Evolutionary conservation across 2,329 filamentous ascomycete species (phyloP), one percentile per base, ranked within the genome.

Genomic region (Ascochyta fabae): DNA sequence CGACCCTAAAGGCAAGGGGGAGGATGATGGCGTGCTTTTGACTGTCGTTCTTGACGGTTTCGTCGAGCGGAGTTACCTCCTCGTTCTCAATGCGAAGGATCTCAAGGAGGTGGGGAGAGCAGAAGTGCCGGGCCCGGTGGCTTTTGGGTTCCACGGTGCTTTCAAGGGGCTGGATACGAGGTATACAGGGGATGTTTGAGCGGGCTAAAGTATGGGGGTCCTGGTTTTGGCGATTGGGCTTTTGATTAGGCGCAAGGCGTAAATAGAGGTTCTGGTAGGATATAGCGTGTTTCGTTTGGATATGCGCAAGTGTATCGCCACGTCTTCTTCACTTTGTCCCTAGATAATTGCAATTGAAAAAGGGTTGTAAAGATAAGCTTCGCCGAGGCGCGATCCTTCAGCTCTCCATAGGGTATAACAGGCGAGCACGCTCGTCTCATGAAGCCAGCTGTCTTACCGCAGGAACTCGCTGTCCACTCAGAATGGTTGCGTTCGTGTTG

Each of bases 51-150:
- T 91, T 2, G 85, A 91, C 67, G 86, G 87, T 0, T 67, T 73
- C n/a, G 75, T 74, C 6, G 79, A 80, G 58, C 83, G 60, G 58
- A 90, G 87, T 60, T 91, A 90, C 70, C 73, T 92, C 45, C 64
- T 91, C 36, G 87, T 86, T 53, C 70, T 91, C 29, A 81, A 88
- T 67, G 88, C 88, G 4, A 81, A 67, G 69, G 84, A 82, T 4
- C 81, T 91, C 82, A 75, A 71, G 56, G 88, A 91, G 77, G 35
- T 86, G 42, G 88, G 87, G 0, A 80, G 86, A 39, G 88, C 88
- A 3, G 84, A 88, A 62, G 81, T 86, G 22, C 80, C 81, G 1
- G 85, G 85, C 62, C 80, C 84, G 0, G 81, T 91, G 55, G 82
- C 78, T 0, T 77, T 90, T 56, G 87, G 87, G 0, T 88, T 91